Evolutionary conservation across 2,329 filamentous ascomycete genomes (phyloP), one percentile per base, ranked within the genome.

Genomic region (Penicillium sp.): DNA sequence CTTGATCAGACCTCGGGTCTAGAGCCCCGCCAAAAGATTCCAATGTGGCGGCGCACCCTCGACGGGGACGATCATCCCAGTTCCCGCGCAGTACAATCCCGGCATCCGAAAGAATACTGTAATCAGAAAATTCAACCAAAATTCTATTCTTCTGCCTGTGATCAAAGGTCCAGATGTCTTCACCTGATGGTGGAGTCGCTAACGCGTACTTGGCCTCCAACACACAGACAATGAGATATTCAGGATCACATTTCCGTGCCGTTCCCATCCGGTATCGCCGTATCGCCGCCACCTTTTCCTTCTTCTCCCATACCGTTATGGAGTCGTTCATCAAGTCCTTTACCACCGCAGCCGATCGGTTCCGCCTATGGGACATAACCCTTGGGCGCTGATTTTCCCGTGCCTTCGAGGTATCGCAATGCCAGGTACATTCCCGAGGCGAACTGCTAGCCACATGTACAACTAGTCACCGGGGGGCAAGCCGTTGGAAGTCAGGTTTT

Each of bases 401-500:
- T 14, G 29, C 3, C 10, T 31, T 21, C 24, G 48, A 14, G 49
- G 48, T 52, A 37, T 48, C 47, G 52, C 58, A 57, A 61, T 60
- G 60, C 53, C 57, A 63, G 61, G 60, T 61, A 62, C 58, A 61
- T 43, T 51, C 53, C 61, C 57, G 49, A 58, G 54, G 47, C 43
- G 37, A 48, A 56, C 21, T 53, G 54, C 55, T 63, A 39, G 62
- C n/a, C 58, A 55, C 31, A 33, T 63, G 63, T 55, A 21, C 39
- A 64, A 64, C 33, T 44, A 39, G 53, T 35, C 53, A 39, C 35
- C 48, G 31, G 11, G 1, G 26, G 52, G 21, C 45, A 22, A 24
- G 16, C 24, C 31, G 44, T 22, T 39, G 26, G 11, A 29, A 22
- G 42, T 47, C 27, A 14, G 3, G 4, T 35, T 35, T 48, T 8